These are phyloP conservation scores for Boletus vinaceobasis DNA, from an alignment of 768 basidiomycete genomes.

Conservation along the genomic window DNA sequence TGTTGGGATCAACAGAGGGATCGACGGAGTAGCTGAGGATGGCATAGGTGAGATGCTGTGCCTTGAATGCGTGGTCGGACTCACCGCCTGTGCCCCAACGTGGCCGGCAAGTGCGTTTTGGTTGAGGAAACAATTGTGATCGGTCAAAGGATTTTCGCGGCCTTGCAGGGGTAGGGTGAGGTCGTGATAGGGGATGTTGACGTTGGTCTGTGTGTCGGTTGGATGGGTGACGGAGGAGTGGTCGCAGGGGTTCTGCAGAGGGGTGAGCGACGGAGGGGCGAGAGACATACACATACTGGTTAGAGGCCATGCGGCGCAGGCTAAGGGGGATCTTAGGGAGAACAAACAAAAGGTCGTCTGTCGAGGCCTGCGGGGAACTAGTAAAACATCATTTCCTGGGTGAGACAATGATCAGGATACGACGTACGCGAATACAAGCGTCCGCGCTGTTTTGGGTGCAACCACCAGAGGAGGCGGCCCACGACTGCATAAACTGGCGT, in stretches of 20 bases:
- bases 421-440: too few relatives aligned
- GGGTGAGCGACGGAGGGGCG: conserved; percentile 4
- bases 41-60: conserved; percentile 90
- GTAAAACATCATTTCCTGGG: too few relatives aligned
- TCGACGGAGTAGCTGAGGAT: conserved; percentile 96
- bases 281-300: conserved; percentile 51
- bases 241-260: conserved; percentile 71
- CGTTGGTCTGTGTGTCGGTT: conserved; percentile 96
- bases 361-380: too few relatives aligned
- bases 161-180: conserved; percentile 85
- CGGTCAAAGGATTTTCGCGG: conserved; percentile 88
- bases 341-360: too few relatives aligned
- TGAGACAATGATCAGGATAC: too few relatives aligned
- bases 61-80: conserved; percentile 87
- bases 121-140: conserved; percentile 77
- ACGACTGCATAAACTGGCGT: too few relatives aligned
- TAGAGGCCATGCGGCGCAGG: conserved; percentile 89
- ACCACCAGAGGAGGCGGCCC: too few relatives aligned
- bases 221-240: conserved; percentile 83
- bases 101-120: conserved; percentile 97
- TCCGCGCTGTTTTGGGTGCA: too few relatives aligned
- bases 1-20: conserved; percentile 79
- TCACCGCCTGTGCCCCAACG: conserved; percentile 96
- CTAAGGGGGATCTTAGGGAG: too few relatives aligned
- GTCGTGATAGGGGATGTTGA: conserved; percentile 90